Evolutionary conservation across 2,329 filamentous ascomycete genomes (phyloP), one percentile per base, ranked within the genome.

Genomic region (Botryotinia narcissicola): DNA sequence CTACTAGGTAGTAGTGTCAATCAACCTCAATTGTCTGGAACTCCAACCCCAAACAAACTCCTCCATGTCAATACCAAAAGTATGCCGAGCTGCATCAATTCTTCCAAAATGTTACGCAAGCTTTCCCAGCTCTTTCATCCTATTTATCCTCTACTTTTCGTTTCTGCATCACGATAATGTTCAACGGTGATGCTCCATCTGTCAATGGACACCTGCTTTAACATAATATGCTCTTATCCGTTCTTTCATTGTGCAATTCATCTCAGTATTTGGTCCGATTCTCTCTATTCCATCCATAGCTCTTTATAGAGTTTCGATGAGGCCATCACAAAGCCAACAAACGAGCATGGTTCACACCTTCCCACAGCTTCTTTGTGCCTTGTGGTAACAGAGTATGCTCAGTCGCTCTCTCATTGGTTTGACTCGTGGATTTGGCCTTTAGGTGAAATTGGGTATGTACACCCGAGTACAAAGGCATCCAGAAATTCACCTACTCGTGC

Each of bases 131-230:
- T 40, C 54, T 72, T 32, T 22, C n/a, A 32, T 44, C 57, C 18
- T n/a, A 62, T 51, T 57, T 63, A 37, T 62, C 29, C 35, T 37
- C 46, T n/a, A 46, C 42, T 68, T 72, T 59, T 72, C 62, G 70
- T 60, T 42, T 60, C 74, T 71, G 73, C 73, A 73, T 66, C 70
- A 73, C 73, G 73, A 75, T 71, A 75, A 74, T 69, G 40, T 37
- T 68, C 44, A 70, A 60, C 73, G 73, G 59, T 48, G 61, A 40
- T 54, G 67, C 35, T 70, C 37, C 64, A 42, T 46, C 42, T 68
- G 42, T 68, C 70, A 67, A 68, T 68, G 70, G 61, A 46, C 60
- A 68, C 42, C 70, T 67, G 64, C 70, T 40, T 59, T 68, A 48
- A 68, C 51, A 68, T 68, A 42, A 25, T 9, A 68, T 72, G 70